Base-by-base conservation (phyloP, 164 flowering plant genomes). In the Chimonanthus praecox region DNA sequence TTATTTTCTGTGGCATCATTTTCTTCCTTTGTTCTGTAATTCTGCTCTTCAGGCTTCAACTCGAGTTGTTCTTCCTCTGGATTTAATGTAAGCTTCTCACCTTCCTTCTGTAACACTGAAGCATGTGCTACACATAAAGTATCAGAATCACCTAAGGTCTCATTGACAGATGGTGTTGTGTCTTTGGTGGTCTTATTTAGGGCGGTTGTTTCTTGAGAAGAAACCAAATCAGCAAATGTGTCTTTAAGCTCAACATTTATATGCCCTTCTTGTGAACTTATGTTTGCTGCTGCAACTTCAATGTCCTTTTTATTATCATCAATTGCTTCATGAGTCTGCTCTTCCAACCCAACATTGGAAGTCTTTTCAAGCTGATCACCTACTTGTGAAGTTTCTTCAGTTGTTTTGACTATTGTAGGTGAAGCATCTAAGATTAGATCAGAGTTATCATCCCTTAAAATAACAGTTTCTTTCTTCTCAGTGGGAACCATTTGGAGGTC, bases 351-450 rank as follows among this genome's bases (percentile, higher is more conserved):
- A 62, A 58, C 16, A 48, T 65, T n/a, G 54, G 73, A 69, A 47
- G 69, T 74, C 61, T 61, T 64, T 20, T 67, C 72, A 83, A 79
- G 79, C 46, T 48, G 48, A 71, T 7, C 47, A 20, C 21, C 21
- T 20, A 20, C 21, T 20, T 20, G 21, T 20, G 0, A 20, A 20
- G 21, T 20, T 20, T 20, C 21, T 20, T 20, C 21, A 20, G 21
- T 20, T 20, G 21, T 20, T 20, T 20, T 20, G 21, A 20, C 21
- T 20, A 20, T 20, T 20, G 21, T 20, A 20, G 21, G 21, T 20
- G 21, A 20, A 20, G 21, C 21, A 20, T 20, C 21, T 20, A 20
- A 20, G 21, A 20, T 20, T 20, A 20, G 21, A 20, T 20, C 21
- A 20, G 21, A 20, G 21, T 20, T 20, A 20, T 20, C 21, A 20